phyloP scores from a whole-genome alignment of 2,329 filamentous ascomycete genomes.

The Knufia petricola region DNA sequence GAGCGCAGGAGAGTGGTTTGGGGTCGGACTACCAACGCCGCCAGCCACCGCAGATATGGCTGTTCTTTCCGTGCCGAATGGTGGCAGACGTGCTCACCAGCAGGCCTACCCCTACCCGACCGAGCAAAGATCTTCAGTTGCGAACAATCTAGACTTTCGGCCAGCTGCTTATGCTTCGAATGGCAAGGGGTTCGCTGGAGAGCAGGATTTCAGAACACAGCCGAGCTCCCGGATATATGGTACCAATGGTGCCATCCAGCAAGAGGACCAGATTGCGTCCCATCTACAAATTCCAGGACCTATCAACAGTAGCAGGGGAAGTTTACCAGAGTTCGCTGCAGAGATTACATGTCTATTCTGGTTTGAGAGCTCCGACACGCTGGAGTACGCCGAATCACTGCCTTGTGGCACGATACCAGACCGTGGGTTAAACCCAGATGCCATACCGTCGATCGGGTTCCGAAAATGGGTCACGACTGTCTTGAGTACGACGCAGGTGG shows the following conservation, averaged over 20 bases:
- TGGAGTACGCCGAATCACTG: conserved; percentile 57
- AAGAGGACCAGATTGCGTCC: conserved; percentile 34
- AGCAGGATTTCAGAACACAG: neutral
- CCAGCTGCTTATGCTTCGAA: conserved; percentile 10
- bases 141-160: conserved; percentile 8
- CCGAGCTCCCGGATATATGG: neutral
- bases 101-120: conserved; percentile 9
- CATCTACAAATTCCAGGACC: conserved; percentile 62
- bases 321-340: conserved; percentile 71
- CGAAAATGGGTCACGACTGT: conserved; percentile 90
- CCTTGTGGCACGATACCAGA: conserved; percentile 38
- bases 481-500: conserved; percentile 87
- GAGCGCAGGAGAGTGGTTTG: conserved; percentile 10
- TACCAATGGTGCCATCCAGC: neutral
- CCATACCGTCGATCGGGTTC: conserved; percentile 69
- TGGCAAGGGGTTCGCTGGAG: neutral
- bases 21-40: conserved; percentile 21
- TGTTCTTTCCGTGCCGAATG: conserved; percentile 13
- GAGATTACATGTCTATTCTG: conserved; percentile 95
- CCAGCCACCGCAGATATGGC: conserved; percentile 20
- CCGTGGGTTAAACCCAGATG: conserved; percentile 56
- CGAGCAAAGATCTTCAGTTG: conserved; percentile 5
- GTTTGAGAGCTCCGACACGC: conserved; percentile 80
- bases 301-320: conserved; percentile 66
- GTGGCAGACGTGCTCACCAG: conserved; percentile 12